Percentiles rank a stretch among this genome's conserved stretches.
Conservation (phyloP, 768 basidiomycete species). For the Kwoniella sp. region DNA sequence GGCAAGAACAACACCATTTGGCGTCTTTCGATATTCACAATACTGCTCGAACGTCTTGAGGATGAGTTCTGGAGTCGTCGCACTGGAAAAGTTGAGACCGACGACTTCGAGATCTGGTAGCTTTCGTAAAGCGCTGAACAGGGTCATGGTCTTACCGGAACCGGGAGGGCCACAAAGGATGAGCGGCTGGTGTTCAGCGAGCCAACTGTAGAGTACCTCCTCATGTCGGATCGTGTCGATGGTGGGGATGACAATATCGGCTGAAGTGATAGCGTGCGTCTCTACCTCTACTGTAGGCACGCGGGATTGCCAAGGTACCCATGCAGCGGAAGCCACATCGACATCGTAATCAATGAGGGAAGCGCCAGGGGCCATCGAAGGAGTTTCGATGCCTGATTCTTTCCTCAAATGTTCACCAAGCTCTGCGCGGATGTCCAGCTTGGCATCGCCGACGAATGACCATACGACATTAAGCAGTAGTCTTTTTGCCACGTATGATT, state of each 20-base stretch:
- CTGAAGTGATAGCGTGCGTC: slow-evolving; percentile 89
- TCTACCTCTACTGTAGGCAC: slow-evolving; percentile 97
- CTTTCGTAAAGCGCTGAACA: slow-evolving; percentile 96
- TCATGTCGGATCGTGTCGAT: slow-evolving; percentile 98
- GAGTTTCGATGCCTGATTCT: slow-evolving; percentile 86
- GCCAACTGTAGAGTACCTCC: slow-evolving; percentile 97
- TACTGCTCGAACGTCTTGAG: slow-evolving; percentile 99
- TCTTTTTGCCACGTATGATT: slow-evolving; percentile 87
- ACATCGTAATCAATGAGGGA: slow-evolving; percentile 97
- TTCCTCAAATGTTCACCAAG: slow-evolving; percentile 84
- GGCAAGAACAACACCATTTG: slow-evolving; percentile 93
- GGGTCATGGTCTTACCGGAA: slow-evolving; percentile 99
- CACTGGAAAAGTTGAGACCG: slow-evolving; percentile 98
- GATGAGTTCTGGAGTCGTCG: slow-evolving; percentile 95
- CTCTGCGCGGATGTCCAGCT: slow-evolving; percentile 79
- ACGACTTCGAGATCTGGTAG: slow-evolving; percentile 99
- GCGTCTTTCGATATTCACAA: slow-evolving; percentile 97
- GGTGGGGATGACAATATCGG: slow-evolving; percentile 96
- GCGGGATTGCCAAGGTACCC: slow-evolving; percentile 86
- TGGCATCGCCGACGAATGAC: slow-evolving; percentile 98
- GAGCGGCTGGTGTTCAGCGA: slow-evolving; percentile 96
- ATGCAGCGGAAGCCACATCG: slow-evolving; percentile 78
- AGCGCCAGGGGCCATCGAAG: slow-evolving; percentile 66
- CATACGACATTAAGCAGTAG: slow-evolving; percentile 90
- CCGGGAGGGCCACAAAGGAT: slow-evolving; percentile 99